A percentile compares a stretch with the other conserved stretches of the same genome.
These are phyloP conservation scores for Blastocystis sp. DNA, from an alignment of 352 stramenopile species.

Conservation along the genomic window DNA sequence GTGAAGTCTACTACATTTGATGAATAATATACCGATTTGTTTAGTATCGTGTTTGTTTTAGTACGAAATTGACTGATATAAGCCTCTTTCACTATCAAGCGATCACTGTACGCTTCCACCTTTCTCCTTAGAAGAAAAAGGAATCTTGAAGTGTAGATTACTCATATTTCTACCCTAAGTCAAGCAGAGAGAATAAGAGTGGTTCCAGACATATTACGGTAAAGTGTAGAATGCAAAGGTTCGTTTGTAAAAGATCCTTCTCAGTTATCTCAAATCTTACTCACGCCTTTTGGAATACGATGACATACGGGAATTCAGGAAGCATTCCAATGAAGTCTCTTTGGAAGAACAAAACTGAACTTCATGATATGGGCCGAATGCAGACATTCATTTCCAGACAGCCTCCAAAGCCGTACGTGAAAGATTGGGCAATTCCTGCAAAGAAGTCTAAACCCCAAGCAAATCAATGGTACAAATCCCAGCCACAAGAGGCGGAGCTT, in stretches of 20 bases:
- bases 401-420: constrained; percentile 4
- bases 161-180: neutral
- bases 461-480: constrained; percentile 1
- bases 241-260: constrained; percentile 46
- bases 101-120: neutral
- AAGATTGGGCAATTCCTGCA: constrained; percentile 27
- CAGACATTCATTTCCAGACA: neutral
- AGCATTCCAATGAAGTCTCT: constrained; percentile 43
- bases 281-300: constrained; percentile 33
- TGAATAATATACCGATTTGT: constrained; percentile 3
- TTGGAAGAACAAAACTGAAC: constrained; percentile 45
- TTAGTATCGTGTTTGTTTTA: neutral
- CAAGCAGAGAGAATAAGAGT: neutral
- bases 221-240: constrained; percentile 31
- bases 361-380: constrained; percentile 20
- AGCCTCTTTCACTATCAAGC: neutral
- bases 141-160: neutral
- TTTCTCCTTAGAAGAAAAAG: neutral
- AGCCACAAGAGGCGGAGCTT: neutral
- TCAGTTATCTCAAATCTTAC: constrained; percentile 13
- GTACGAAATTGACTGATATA: neutral
- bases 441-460: constrained; percentile 11
- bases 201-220: neutral
- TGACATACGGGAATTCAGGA: constrained; percentile 31
- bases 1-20: constrained; percentile 88